Evolutionary conservation across 1,139 yeast genomes (phyloP).

Genomic region (Magnusiomyces suaveolens): DNA sequence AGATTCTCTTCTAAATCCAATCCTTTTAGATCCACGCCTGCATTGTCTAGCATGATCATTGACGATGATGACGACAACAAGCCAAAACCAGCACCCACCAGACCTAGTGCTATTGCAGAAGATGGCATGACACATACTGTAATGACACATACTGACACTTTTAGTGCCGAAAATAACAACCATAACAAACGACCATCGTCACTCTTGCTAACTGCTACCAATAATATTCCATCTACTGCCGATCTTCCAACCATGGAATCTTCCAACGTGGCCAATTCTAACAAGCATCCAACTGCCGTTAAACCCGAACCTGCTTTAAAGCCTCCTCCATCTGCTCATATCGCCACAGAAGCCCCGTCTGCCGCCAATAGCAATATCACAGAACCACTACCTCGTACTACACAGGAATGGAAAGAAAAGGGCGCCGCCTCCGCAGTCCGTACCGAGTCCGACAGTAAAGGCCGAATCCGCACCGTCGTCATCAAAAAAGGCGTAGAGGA

Average conservation of each 20-base stretch:
- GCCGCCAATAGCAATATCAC: neutral
- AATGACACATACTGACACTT: neutral
- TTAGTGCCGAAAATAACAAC: neutral
- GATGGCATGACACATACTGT: neutral
- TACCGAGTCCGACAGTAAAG: constrained; percentile 39
- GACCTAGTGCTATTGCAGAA: neutral
- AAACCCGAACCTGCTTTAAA: neutral
- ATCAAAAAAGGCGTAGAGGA: constrained; percentile 55
- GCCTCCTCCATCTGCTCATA: neutral
- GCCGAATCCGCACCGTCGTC: constrained; percentile 38
- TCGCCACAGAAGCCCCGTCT: neutral
- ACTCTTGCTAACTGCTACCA: too few species aligned
- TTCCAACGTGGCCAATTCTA: neutral
- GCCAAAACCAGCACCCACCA: neutral
- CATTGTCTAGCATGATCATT: neutral
- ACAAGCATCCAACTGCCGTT: neutral
- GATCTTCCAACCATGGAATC: neutral
- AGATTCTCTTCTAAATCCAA: neutral
- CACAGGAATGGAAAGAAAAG: constrained; percentile 31
- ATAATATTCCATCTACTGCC: too few species aligned
- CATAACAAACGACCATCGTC: neutral
- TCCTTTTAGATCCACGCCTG: neutral
- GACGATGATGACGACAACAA: neutral
- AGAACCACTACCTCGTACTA: constrained; percentile 4
- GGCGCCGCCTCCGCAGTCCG: constrained; percentile 48